Conservation (phyloP, 1,284 basidiomycete species). For the Ustilago curta region DNA sequence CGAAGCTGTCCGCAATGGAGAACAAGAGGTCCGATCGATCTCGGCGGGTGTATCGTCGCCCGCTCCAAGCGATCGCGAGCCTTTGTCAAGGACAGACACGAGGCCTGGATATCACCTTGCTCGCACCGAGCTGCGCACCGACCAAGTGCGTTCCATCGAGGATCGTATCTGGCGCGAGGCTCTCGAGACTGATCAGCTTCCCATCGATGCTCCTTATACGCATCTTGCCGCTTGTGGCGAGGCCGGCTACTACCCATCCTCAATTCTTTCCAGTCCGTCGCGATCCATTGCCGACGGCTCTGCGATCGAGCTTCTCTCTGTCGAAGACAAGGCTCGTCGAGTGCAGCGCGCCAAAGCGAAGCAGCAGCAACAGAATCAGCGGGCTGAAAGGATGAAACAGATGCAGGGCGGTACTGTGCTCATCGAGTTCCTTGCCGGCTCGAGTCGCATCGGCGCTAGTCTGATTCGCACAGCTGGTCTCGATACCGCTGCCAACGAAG, state of each 20-base stretch:
- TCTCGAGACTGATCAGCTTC: constrained; percentile 40
- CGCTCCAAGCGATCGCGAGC: background rate
- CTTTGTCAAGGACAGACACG: background rate
- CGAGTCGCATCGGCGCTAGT: constrained; percentile 49
- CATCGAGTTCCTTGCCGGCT: constrained; percentile 57
- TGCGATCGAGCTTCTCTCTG: constrained; percentile 33
- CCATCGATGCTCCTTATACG: constrained; percentile 58
- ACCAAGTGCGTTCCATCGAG: constrained; percentile 45
- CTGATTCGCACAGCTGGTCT: constrained; percentile 39
- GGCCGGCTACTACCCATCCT: constrained; percentile 21
- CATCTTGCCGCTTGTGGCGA: constrained; percentile 48
- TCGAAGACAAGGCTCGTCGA: constrained; percentile 18
- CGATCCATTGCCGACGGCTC: constrained; percentile 22
- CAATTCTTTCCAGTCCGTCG: constrained; percentile 22
- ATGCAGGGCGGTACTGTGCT: constrained; percentile 61
- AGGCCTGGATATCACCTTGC: constrained; percentile 18
- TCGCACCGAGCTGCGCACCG: constrained; percentile 39
- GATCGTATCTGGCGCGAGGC: constrained; percentile 55
- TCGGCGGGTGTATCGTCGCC: background rate
- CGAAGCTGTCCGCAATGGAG: background rate
- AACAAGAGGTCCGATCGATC: background rate
- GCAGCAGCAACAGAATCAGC: constrained; percentile 19
- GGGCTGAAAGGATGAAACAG: constrained; percentile 17
- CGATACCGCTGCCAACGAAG: background rate
- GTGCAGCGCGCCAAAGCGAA: constrained; percentile 10